Percentiles rank a stretch among this genome's conserved stretches.
phyloP scores from a whole-genome alignment of 2,329 filamentous ascomycete species.

The Aspergillus calidoustus region DNA sequence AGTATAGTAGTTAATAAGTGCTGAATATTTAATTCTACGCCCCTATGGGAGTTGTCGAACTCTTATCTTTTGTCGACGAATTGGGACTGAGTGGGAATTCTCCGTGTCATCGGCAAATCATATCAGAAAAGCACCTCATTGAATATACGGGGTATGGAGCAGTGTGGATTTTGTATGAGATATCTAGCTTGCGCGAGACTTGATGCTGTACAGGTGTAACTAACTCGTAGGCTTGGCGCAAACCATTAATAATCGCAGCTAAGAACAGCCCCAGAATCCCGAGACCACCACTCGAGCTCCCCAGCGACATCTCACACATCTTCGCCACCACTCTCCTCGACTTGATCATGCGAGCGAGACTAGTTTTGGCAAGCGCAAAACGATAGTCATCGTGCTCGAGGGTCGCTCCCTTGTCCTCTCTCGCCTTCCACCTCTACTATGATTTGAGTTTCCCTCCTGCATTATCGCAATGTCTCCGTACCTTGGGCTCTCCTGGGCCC shows the following conservation, averaged over 20 bases:
- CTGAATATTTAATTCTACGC: too few relatives aligned
- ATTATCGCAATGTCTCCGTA: conserved; percentile 33
- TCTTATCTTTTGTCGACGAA: too few relatives aligned
- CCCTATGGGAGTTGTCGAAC: too few relatives aligned
- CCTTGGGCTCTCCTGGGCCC: conserved; percentile 31
- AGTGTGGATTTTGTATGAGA: too few relatives aligned
- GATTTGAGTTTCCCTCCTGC: conserved; percentile 17
- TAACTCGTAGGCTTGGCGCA: conserved; percentile 1
- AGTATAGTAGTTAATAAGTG: too few relatives aligned
- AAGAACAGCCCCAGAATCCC: conserved; percentile 5
- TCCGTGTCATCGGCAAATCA: too few relatives aligned
- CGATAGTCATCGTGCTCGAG: conserved; percentile 5
- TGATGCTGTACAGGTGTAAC: too few relatives aligned
- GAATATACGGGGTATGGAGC: too few relatives aligned
- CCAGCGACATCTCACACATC: neutral
- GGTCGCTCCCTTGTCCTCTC: conserved; percentile 3
- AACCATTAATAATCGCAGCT: conserved; percentile 13
- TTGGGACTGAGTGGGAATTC: too few relatives aligned
- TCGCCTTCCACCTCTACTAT: conserved; percentile 18
- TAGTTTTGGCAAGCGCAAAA: neutral
- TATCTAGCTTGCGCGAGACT: too few relatives aligned
- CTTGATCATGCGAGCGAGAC: conserved; percentile 2
- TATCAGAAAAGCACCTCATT: too few relatives aligned
- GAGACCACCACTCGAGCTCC: conserved; percentile 1
- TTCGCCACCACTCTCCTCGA: neutral